Evolutionary conservation across 371 early-diverging fungal genomes (phyloP), one percentile per base, ranked within the genome.

Genomic region (Mucor racemosus): DNA sequence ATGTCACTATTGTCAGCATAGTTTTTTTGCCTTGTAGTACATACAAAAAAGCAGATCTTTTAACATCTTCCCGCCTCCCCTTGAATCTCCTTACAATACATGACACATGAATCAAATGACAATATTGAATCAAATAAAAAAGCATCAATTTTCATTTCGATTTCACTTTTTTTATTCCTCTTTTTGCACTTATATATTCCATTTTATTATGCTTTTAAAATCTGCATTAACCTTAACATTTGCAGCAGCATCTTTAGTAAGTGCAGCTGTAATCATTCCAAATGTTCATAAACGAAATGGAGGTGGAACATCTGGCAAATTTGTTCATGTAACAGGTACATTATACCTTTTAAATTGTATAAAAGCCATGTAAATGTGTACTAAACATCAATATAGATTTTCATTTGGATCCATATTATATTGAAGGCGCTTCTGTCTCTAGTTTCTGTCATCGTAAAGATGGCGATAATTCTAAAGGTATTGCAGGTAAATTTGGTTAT

Each of bases 321-420:
- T 81, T 62, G 62, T 81, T 19, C 81, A 81, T 55, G 64, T 81
- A 21, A 81, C 81, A 57, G 81, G 81, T 80, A 78, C 44, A 44
- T 5, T 7, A 7, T n/a, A 1, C 17, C 5, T n/a, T 13, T 26
- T 26, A 26, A 26, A 26, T 26, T 26, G 3, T 3, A 3, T 26
- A 26, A 26, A 26, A 1, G 1, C 3, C n/a, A n/a, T n/a, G 44
- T 44, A 10, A 13, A 40, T 11, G 13, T 5, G 3, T 44, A 44
- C 44, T n/a, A 14, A n/a, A 17, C 10, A 9, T 40, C 10, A 4
- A 40, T 14, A 26, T 50, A 80, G 79, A 81, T 62, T 72, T 81
- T 19, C 79, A 81, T 63, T 19, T 78, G 19, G 81, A 81, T 64
- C 64, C 69, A 1, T 14, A 54, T 21, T 81, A 81, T 53, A 1